A percentile compares a stretch with the other conserved stretches of the same genome.
Evolutionary conservation across 768 basidiomycete species (phyloP).

Genomic region (Suillus sp.): DNA sequence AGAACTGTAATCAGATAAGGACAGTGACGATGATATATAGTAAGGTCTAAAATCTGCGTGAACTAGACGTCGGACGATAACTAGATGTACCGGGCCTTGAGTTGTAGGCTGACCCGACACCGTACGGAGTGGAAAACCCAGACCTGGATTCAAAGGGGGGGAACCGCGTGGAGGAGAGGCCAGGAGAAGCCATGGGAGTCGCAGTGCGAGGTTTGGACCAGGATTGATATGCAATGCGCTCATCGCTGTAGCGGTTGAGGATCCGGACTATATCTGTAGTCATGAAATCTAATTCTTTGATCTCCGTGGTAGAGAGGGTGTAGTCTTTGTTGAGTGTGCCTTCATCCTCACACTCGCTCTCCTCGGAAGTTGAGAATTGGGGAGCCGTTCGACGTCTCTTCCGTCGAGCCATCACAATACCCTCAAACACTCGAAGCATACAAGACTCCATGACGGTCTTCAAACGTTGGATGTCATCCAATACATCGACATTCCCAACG

Average conservation of each 20-base stretch:
- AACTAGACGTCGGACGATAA: slow-evolving; percentile 37
- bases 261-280: slow-evolving; percentile 75
- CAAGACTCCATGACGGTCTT: slow-evolving; percentile 80
- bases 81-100: slow-evolving; percentile 71
- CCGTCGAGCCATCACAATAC: slow-evolving; percentile 53
- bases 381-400: slow-evolving; percentile 30
- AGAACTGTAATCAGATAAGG: slow-evolving; percentile 11
- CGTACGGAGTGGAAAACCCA: slow-evolving; percentile 60
- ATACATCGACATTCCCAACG: slow-evolving; percentile 65
- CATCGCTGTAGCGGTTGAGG: slow-evolving; percentile 69
- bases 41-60: slow-evolving; percentile 36
- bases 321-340: slow-evolving; percentile 41
- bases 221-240: slow-evolving; percentile 59
- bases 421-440: slow-evolving; percentile 90
- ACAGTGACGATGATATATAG: slow-evolving; percentile 2
- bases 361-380: slow-evolving; percentile 42
- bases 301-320: slow-evolving; percentile 65
- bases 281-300: slow-evolving; percentile 73
- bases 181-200: slow-evolving; percentile 62
- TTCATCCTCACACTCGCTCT: slow-evolving; percentile 62
- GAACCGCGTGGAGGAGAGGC: slow-evolving; percentile 39
- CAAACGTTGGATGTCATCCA: slow-evolving; percentile 83
- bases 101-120: slow-evolving; percentile 43
- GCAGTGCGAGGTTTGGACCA: slow-evolving; percentile 64
- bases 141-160: slow-evolving; percentile 46